These are phyloP conservation scores for Pneumocystis canis DNA, from an alignment of 1,139 yeast species.

Conservation along the genomic window DNA sequence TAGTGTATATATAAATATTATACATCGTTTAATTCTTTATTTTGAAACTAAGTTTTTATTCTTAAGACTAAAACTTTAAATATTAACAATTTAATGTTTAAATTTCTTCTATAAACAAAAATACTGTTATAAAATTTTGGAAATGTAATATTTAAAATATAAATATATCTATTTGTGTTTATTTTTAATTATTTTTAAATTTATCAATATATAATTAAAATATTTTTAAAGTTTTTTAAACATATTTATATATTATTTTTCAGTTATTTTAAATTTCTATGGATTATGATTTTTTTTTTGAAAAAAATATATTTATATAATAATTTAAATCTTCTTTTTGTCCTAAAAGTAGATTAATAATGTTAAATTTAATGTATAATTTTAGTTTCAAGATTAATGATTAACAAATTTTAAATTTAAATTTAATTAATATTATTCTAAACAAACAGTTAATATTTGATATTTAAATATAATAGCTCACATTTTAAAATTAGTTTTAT, in stretches of 20 bases:
- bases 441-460: neutral
- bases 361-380: neutral
- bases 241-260: too few species aligned
- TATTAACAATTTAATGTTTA: too few species aligned
- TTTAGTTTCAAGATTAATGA: neutral
- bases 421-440: neutral
- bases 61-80: too few species aligned
- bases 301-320: neutral
- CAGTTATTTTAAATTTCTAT: too few species aligned
- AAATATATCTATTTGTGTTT: too few species aligned
- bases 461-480: neutral
- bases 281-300: neutral
- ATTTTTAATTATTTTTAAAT: neutral
- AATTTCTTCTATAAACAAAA: too few species aligned
- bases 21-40: too few species aligned
- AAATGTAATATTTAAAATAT: too few species aligned
- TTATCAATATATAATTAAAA: neutral
- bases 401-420: neutral
- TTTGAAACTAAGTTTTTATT: too few species aligned
- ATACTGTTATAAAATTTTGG: too few species aligned
- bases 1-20: too few species aligned
- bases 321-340: neutral
- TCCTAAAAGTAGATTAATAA: neutral
- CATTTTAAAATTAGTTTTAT: neutral
- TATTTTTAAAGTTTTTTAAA: neutral